Percentiles rank a stretch among this genome's conserved stretches.
Evolutionary conservation across 2,329 filamentous ascomycete species (phyloP).

Genomic region (Pseudogymnoascus sp.): DNA sequence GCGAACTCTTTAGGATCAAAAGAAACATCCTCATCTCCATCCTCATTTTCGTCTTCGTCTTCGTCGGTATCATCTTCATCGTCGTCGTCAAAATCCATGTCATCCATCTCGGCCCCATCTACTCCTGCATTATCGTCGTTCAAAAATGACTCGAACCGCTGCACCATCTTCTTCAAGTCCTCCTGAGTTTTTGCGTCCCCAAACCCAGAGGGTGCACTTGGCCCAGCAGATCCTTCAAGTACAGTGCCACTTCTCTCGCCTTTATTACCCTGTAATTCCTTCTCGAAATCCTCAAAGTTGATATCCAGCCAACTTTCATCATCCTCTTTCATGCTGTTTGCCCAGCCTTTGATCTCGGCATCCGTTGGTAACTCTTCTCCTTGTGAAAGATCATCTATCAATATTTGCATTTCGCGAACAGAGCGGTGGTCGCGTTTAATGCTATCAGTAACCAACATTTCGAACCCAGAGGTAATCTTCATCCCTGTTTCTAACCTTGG

Average conservation of each 20-base stretch:
- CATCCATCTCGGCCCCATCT: conserved; percentile 66
- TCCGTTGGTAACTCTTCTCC: conserved; percentile 67
- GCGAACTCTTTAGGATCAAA: conserved; percentile 72
- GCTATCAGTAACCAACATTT: conserved; percentile 68
- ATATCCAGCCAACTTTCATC: conserved; percentile 90
- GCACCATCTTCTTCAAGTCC: conserved; percentile 83
- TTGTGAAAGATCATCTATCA: conserved; percentile 58
- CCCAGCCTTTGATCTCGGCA: conserved; percentile 65
- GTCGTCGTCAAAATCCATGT: conserved; percentile 54
- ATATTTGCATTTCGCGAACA: conserved; percentile 65
- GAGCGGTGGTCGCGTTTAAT: conserved; percentile 58
- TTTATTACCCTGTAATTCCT: conserved; percentile 54
- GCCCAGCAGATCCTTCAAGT: conserved; percentile 20
- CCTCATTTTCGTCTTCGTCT: conserved; percentile 47
- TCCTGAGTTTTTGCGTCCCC: conserved; percentile 60
- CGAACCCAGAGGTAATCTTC: conserved; percentile 84
- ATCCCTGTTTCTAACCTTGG: conserved; percentile 59
- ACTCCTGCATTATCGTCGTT: conserved; percentile 74
- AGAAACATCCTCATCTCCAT: conserved; percentile 65
- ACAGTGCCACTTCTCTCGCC: conserved; percentile 30
- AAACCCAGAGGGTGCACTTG: conserved; percentile 37
- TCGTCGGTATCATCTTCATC: conserved; percentile 42
- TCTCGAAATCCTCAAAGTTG: conserved; percentile 79
- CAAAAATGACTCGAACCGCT: conserved; percentile 85
- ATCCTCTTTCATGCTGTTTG: conserved; percentile 53